A percentile compares a stretch with the other conserved stretches of the same genome.
Evolutionary conservation across 768 basidiomycete genomes (phyloP).

Genomic region (Podaxis sp.): DNA sequence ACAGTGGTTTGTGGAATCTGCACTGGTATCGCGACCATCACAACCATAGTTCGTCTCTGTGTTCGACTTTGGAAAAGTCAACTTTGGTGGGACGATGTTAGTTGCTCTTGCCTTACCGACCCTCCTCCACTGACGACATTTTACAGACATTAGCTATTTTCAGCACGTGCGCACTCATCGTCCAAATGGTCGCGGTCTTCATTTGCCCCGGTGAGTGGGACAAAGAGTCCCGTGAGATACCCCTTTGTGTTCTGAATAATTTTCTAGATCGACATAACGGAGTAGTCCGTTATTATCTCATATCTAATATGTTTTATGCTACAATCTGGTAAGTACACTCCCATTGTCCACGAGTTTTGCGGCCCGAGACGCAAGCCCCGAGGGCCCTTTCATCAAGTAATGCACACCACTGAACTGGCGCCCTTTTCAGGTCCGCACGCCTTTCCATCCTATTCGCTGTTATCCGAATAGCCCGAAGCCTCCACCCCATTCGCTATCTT

Average conservation of each 20-base stretch:
- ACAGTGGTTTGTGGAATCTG: constrained; percentile 22
- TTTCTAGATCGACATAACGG: constrained; percentile 1
- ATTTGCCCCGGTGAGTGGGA: constrained; percentile 16
- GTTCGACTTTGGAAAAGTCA: constrained; percentile 24
- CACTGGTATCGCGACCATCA: constrained; percentile 28
- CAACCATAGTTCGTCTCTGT: constrained; percentile 31
- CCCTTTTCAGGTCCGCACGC: constrained; percentile 3
- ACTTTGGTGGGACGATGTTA: constrained; percentile 37
- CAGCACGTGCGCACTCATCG: neutral
- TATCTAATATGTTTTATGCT: constrained; percentile 36
- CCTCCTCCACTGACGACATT: neutral
- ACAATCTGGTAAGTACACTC: constrained; percentile 33
- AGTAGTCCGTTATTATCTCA: constrained; percentile 34
- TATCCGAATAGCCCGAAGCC: constrained; percentile 44
- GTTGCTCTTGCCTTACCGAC: constrained; percentile 1
- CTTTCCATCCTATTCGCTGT: constrained; percentile 38
- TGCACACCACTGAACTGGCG: neutral
- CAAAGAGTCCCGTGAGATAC: neutral
- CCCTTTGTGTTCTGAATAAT: neutral
- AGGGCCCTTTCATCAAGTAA: constrained; percentile 33
- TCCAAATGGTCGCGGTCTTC: neutral
- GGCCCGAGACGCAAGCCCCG: constrained; percentile 41
- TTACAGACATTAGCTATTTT: neutral
- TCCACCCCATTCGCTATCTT: neutral
- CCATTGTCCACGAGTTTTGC: neutral